Evolutionary conservation across 768 basidiomycete species (phyloP), one percentile per base, ranked within the genome.

Genomic region (Phlegmacium glaucopus): DNA sequence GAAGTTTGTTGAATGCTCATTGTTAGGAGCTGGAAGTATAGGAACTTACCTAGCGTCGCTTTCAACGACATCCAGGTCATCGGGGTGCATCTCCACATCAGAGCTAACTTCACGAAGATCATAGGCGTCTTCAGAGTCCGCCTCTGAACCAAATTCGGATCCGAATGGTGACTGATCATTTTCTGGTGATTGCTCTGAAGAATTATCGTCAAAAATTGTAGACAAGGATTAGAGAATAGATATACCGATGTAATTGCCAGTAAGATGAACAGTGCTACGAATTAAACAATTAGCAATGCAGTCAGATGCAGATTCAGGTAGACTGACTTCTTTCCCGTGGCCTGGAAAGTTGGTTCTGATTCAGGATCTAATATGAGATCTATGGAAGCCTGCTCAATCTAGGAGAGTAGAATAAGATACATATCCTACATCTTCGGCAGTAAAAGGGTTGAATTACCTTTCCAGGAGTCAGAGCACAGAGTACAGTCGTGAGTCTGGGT

Each of bases 191-290:
- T 48, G 22, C 29, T 18, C n/a, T 30, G 22, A 5, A 32, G 27
- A 25, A 27, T 43, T 43, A n/a, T 41, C 36, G 42, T 46, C 15
- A 44, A 30, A 4, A 39, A 15, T 37, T 40, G 41, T 13, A 5
- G 2, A 27, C 17, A 32, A 39, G 36, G 28, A 13, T 11, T 16
- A 46, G 29, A 44, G 42, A 39, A 29, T 32, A 30, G 39, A 60
- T 73, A 38, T 65, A 87, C 87, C 80, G 62, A 94, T 79, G 66
- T 91, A 93, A 67, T 93, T 91, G 45, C 92, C 91, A 52, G 84
- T 82, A 51, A 94, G 68, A 68, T 90, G 82, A 41, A 93, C 75
- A 41, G 84, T 70, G 64, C 86, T 90, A 46, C 3, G 6, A 44
- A 45, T 22, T 11, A 26, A 34, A 49, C 25, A 34, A 50, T 50